Evolutionary conservation across 225 moss, liverwort and hornwort genomes (phyloP).

Genomic region (Neckera pumila): DNA sequence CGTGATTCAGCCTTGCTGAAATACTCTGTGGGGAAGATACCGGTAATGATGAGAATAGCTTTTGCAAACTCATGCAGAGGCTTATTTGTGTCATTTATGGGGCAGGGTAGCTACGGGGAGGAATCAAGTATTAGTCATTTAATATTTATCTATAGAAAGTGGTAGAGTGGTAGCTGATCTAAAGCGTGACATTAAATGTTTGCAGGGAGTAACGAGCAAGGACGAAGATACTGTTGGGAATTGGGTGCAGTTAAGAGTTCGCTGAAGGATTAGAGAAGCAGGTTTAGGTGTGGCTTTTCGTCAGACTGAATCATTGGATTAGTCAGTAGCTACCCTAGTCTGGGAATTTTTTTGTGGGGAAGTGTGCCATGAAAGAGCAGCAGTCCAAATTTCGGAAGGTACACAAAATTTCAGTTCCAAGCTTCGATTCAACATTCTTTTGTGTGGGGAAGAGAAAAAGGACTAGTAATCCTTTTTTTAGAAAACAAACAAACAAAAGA

Average conservation of each 20-base stretch:
- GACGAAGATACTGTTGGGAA: conserved; percentile 4
- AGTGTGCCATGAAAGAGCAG: background rate
- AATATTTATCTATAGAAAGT: background rate
- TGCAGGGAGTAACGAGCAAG: background rate
- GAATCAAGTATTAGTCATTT: background rate
- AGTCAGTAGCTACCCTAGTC: background rate
- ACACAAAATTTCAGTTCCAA: background rate
- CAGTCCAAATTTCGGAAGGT: background rate
- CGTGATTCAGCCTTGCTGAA: background rate
- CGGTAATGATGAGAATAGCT: background rate
- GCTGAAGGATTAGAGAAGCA: background rate
- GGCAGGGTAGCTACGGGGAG: background rate
- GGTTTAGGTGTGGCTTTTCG: background rate
- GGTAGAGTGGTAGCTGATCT: background rate
- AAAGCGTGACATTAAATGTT: background rate
- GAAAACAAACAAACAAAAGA: too few relatives aligned
- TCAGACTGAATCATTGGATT: conserved; percentile 1
- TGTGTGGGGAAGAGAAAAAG: background rate
- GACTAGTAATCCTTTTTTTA: too few relatives aligned
- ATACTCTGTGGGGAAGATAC: background rate
- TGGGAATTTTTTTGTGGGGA: background rate
- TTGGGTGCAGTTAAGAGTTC: background rate
- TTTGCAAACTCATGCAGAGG: background rate
- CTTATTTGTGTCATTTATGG: background rate
- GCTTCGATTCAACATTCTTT: background rate